Evolutionary conservation across 306 rosid species (phyloP), one percentile per base, ranked within the genome.

Genomic region (Cucumis hystrix): DNA sequence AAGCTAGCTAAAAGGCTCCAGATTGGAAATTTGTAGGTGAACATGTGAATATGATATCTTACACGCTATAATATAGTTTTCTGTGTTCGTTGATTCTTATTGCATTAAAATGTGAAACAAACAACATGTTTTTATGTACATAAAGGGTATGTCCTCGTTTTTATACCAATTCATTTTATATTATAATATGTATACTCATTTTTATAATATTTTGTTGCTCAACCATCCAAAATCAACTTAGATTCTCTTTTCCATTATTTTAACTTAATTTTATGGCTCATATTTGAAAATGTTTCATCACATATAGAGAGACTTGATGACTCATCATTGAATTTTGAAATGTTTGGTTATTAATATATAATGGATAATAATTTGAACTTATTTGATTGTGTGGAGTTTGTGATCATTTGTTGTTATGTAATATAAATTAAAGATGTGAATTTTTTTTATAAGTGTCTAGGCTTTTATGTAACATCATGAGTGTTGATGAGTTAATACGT

Each of bases 21-120:
- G 84, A 83, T 56, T 78, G 41, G 78, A 85, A 82, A 45, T 82
- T 77, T 57, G 1, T 9, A 67, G 67, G 84, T 43, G 79, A 77
- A 72, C 85, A 87, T 60, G 80, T 82, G 81, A 28, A 28, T 28
- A 2, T 28, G 1, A 67, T 23, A 33, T 16, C 57, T 60, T 82
- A 76, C 88, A 84, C 82, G 75, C 56, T 47, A 79, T 64, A 77
- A 79, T 64, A 77, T 64, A n/a, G 11, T 55, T 55, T 21, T 43
- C 1, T 23, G 25, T 23, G 25, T 23, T 23, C 25, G 45, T 14
- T 23, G 12, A 28, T 28, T 28, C 20, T 68, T 41, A 39, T 49
- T 28, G 18, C 55, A 47, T 28, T 28, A 28, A 47, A 47, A 47
- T 47, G 52, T 47, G 52, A 47, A 47, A 47, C 0, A 47, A 47